phyloP scores from a whole-genome alignment of 2,329 filamentous ascomycete genomes.

The Botrytis squamosa region DNA sequence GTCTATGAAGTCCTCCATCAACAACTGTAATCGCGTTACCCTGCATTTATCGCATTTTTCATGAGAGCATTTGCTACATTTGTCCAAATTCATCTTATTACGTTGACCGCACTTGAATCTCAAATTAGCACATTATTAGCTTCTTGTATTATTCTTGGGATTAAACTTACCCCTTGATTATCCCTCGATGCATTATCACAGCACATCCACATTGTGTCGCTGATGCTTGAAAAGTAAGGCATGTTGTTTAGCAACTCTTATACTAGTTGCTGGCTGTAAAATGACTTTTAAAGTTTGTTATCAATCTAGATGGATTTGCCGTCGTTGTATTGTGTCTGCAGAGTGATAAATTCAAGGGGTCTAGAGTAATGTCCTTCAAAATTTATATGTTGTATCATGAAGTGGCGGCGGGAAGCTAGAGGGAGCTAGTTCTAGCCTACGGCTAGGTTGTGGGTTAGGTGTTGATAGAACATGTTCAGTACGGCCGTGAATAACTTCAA shows the following conservation, averaged over 20 bases:
- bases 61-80: conserved; percentile 1
- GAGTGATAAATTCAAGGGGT: background rate
- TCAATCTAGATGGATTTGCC: background rate
- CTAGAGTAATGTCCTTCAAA: background rate
- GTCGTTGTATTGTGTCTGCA: background rate
- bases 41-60: background rate
- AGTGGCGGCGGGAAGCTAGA: background rate
- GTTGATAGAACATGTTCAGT: background rate
- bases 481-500: background rate
- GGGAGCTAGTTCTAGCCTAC: background rate
- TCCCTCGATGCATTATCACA: background rate
- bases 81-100: background rate
- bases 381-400: background rate
- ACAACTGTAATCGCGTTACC: background rate
- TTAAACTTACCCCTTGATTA: background rate
- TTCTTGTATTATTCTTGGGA: background rate
- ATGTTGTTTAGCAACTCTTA: background rate
- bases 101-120: background rate
- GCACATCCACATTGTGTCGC: conserved; percentile 15
- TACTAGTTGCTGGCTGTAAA: background rate
- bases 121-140: background rate
- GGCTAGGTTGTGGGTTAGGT: background rate
- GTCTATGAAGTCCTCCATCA: background rate
- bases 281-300: background rate
- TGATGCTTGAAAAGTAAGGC: conserved; percentile 12